phyloP scores from a whole-genome alignment of 2,329 filamentous ascomycete species.

The Neopestalotiopsis sp. region DNA sequence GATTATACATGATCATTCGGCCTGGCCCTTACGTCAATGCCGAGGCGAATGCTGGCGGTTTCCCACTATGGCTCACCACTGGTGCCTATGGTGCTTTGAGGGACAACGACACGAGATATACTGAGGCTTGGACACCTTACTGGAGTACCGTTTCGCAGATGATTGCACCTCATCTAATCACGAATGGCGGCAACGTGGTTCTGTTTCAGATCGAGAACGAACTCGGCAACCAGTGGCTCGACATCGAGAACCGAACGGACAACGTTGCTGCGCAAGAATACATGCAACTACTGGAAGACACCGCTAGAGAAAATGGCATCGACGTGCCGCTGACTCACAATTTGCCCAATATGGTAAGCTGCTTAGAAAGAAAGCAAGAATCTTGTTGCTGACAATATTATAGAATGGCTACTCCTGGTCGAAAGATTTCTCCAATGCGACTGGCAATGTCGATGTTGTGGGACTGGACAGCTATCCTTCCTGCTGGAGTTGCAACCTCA shows the following conservation, averaged over 20 bases:
- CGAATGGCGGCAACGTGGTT: constrained; percentile 60
- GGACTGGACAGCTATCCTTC: constrained; percentile 58
- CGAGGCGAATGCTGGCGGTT: constrained; percentile 66
- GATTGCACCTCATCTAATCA: constrained; percentile 57
- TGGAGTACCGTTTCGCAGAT: constrained; percentile 55
- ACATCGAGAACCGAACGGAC: constrained; percentile 46
- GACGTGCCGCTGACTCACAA: constrained; percentile 63
- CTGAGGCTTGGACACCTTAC: constrained; percentile 59
- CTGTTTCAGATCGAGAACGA: constrained; percentile 66
- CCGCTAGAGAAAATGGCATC: constrained; percentile 60
- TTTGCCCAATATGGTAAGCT: constrained; percentile 59
- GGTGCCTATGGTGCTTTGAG: constrained; percentile 60
- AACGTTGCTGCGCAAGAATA: constrained; percentile 56
- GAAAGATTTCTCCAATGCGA: constrained; percentile 59
- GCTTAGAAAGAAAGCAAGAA: background rate
- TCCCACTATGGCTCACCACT: constrained; percentile 66
- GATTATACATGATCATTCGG: constrained; percentile 59
- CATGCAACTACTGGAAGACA: constrained; percentile 61
- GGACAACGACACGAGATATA: constrained; percentile 57
- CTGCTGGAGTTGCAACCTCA: constrained; percentile 69
- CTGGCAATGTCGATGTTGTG: constrained; percentile 59
- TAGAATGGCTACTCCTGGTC: constrained; percentile 58
- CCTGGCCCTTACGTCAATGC: constrained; percentile 69
- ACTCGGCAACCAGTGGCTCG: constrained; percentile 48
- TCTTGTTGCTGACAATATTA: constrained; percentile 1